These are phyloP conservation scores for Sarocladiaceae sp. DNA, from an alignment of 2,329 filamentous ascomycete genomes.

Conservation along the genomic window DNA sequence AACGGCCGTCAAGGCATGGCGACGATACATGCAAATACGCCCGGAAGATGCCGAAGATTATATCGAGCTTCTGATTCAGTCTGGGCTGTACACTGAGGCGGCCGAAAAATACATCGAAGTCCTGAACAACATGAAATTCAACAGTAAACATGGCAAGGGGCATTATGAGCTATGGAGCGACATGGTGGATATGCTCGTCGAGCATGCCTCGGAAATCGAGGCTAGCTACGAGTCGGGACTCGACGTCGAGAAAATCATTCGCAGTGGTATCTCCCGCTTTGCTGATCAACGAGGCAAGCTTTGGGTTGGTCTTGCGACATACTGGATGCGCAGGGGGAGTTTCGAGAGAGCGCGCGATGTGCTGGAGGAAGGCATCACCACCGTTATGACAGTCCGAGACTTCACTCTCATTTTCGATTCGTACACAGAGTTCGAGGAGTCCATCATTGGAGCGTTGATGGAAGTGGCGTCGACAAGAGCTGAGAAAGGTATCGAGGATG, in stretches of 20 bases:
- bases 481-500: slow-evolving; percentile 72
- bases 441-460: slow-evolving; percentile 87
- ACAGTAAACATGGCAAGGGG: slow-evolving; percentile 89
- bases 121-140: slow-evolving; percentile 84
- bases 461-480: slow-evolving; percentile 76
- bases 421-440: slow-evolving; percentile 95
- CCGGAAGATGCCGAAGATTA: slow-evolving; percentile 95
- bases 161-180: slow-evolving; percentile 97
- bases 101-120: slow-evolving; percentile 88
- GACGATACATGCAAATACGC: slow-evolving; percentile 94
- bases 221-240: slow-evolving; percentile 78
- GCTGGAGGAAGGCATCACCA: slow-evolving; percentile 94
- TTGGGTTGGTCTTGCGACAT: slow-evolving; percentile 92
- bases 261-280: slow-evolving; percentile 86
- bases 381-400: slow-evolving; percentile 97
- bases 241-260: slow-evolving; percentile 86
- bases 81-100: slow-evolving; percentile 83
- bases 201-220: slow-evolving; percentile 81
- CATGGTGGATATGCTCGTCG: slow-evolving; percentile 92
- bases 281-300: slow-evolving; percentile 91
- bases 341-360: slow-evolving; percentile 91
- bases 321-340: slow-evolving; percentile 90
- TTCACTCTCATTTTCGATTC: slow-evolving; percentile 96
- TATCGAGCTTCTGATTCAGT: slow-evolving; percentile 80
- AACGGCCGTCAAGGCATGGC: slow-evolving; percentile 90